A percentile compares a stretch with the other conserved stretches of the same genome.
These are phyloP conservation scores for Coniella vitis DNA, from an alignment of 2,329 filamentous ascomycete genomes.

Conservation along the genomic window DNA sequence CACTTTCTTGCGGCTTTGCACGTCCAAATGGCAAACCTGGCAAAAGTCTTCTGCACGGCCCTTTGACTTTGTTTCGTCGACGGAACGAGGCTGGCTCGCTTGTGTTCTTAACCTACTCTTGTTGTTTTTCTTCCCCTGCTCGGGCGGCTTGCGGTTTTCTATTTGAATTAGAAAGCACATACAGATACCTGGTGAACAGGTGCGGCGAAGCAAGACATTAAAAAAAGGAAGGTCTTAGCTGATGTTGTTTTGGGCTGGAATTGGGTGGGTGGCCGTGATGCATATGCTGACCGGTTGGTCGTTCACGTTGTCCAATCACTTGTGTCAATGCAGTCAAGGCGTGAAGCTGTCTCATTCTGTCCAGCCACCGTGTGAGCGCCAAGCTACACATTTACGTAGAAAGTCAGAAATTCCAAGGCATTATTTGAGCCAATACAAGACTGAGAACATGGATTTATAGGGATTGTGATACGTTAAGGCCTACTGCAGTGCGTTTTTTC, in stretches of 20 bases:
- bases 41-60: not conserved
- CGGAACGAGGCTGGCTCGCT: not conserved
- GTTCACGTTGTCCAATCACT: not conserved
- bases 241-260: not conserved
- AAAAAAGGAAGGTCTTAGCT: not conserved
- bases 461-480: too few species aligned
- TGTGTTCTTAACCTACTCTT: not conserved
- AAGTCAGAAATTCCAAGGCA: slow-evolving; percentile 13
- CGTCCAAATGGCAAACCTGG: not conserved
- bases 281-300: not conserved
- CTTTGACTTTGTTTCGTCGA: slow-evolving; percentile 4
- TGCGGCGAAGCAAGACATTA: not conserved
- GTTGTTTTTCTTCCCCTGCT: not conserved
- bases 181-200: not conserved
- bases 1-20: slow-evolving; percentile 7
- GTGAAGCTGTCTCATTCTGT: slow-evolving; percentile 1
- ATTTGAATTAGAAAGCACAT: slow-evolving; percentile 3
- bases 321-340: not conserved
- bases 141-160: slow-evolving; percentile 2
- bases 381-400: slow-evolving; percentile 13
- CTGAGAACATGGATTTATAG: too few species aligned
- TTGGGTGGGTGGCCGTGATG: slow-evolving; percentile 2
- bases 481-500: too few species aligned
- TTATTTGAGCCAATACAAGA: slow-evolving; percentile 5
- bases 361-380: slow-evolving; percentile 5